Percentiles rank a stretch among this genome's conserved stretches.
These are phyloP conservation scores for Colletotrichum somersetense DNA, from an alignment of 2,329 filamentous ascomycete genomes.

Conservation along the genomic window DNA sequence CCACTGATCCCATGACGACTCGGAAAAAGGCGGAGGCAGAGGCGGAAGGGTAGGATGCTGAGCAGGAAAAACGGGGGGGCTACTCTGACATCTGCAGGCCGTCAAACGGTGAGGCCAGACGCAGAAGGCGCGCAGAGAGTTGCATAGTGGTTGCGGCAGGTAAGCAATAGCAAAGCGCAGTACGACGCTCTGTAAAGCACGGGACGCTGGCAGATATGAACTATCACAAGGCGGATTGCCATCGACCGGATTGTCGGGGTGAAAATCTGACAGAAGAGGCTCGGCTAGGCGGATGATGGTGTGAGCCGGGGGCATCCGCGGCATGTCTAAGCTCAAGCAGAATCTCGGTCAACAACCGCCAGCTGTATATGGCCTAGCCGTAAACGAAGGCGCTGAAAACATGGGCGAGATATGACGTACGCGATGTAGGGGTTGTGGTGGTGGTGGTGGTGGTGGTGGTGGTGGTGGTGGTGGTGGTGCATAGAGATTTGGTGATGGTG, in stretches of 20 bases:
- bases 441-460: neutral
- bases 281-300: slow-evolving; percentile 36
- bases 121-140: slow-evolving; percentile 12
- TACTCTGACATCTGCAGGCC: slow-evolving; percentile 31
- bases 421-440: neutral
- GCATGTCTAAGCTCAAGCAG: slow-evolving; percentile 32
- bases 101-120: slow-evolving; percentile 24
- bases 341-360: slow-evolving; percentile 39
- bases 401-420: slow-evolving; percentile 39
- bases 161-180: slow-evolving; percentile 35
- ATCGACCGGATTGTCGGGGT: slow-evolving; percentile 37
- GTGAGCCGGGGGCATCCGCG: slow-evolving; percentile 29
- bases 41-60: neutral
- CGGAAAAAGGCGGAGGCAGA: neutral
- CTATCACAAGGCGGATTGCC: slow-evolving; percentile 29
- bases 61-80: neutral
- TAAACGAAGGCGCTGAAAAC: slow-evolving; percentile 9
- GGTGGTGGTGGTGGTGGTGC: neutral
- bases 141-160: slow-evolving; percentile 25
- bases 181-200: slow-evolving; percentile 15
- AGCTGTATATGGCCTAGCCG: slow-evolving; percentile 20
- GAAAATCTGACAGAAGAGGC: slow-evolving; percentile 38
- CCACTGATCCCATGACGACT: neutral
- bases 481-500: slow-evolving; percentile 1
- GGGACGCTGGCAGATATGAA: slow-evolving; percentile 17